Evolutionary conservation across 176 grass and related monocot genomes (phyloP), one percentile per base, ranked within the genome.

Genomic region (Cymbopogon citratus): DNA sequence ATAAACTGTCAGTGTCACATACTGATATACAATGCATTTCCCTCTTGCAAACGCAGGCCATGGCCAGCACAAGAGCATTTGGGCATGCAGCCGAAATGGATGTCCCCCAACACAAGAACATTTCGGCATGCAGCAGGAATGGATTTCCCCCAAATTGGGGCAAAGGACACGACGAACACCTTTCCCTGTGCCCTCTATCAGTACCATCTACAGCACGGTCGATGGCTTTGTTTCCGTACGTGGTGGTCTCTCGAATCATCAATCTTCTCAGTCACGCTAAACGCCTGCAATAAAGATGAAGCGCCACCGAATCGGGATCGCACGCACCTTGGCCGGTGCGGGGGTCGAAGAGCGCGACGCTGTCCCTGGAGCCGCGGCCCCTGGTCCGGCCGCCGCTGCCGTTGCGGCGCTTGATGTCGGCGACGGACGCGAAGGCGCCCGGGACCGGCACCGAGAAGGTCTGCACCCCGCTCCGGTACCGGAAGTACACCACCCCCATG

Each of bases 251-350:
- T 4, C 2, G 45, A 49, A 33, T 21, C 5, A 7, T 13, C 13
- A 46, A 48, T 2, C 44, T 14, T 3, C 44, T 46, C 44, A 46
- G 3, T 15, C 46, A 49, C 46, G 12, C 46, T 39, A 9, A 5
- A 16, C 4, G 12, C 45, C 5, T 16, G 45, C 34, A 60, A 23
- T 4, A 24, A 60, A 6, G 56, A 59, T 24, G 21, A 13, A 3
- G 7, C 56, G 21, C 2, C 15, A 15, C 44, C 7, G 62, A 29
- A 29, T 65, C 27, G 27, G 1, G 38, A 64, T 15, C 15, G 29
- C 29, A 66, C 84, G 25, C 59, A 86, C 84, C 38, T 77, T 81
- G 39, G 5, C 75, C 75, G 12, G 46, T 77, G 70, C 67, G 49
- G 48, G 78, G 70, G 52, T 82, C 56, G n/a, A 12, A 36, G 48